Base-by-base conservation (phyloP, 169 alveolate species). In the Cryptosporidium sp. region DNA sequence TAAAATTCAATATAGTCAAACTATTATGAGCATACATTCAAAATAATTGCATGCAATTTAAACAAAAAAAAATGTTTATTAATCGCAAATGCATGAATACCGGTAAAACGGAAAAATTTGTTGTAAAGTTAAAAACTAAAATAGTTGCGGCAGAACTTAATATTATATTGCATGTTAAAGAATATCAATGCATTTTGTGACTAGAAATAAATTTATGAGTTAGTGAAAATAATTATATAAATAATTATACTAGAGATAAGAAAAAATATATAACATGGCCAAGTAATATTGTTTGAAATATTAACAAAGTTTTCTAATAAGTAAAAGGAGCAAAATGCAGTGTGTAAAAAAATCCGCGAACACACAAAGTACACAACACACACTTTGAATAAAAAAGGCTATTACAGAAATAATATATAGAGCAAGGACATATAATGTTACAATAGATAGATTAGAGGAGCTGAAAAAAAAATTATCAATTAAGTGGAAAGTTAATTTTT, bases 331-430 rank as follows among this genome's bases (percentile, higher is more conserved):
- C 72, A 65, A 65, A 62, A 26, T 26, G 35, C 26, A 37, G 72
- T 65, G 72, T 65, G 72, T 65, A 65, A 31, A 26, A 31, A 10
- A 35, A 3, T 65, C 51, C 31, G 72, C 26, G 72, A 65, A 65
- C 72, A 65, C 72, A 65, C 72, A 33, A 33, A 65, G 72, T 65
- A 65, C 48, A 65, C 72, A 65, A 60, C 72, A 65, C 72, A 65
- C 72, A 14, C 72, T 33, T 10, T 14, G 23, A 56, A 0, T 48
- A 14, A 26, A 29, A 65, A 35, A 37, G 72, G 72, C 31, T n/a
- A 65, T 65, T 9, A 21, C 26, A 31, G 51, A 2, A 1, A 65
- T 33, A 65, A 37, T 5, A 45, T 16, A 14, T 5, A 26, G 52
- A 65, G 52, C 48, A 65, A 35, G 0, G 67, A 10, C 29, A n/a